phyloP scores from a whole-genome alignment of 1,139 yeast genomes.

The Dujonia santamariae region DNA sequence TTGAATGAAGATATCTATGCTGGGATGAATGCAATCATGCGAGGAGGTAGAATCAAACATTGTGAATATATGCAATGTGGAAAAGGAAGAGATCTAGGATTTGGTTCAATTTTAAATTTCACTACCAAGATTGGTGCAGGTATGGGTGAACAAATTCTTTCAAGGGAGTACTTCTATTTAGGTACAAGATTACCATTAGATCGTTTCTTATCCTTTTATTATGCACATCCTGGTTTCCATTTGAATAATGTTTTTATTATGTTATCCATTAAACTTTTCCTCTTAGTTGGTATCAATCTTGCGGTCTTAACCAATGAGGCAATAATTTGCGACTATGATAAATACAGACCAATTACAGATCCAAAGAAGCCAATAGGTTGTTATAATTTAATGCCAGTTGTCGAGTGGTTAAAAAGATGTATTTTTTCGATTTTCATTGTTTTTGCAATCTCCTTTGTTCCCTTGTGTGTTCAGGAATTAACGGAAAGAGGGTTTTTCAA shows the following conservation, averaged over 20 bases:
- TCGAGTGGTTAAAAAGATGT: conserved; percentile 50
- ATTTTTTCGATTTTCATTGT: conserved; percentile 49
- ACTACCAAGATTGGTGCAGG: conserved; percentile 59
- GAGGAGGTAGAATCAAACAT: conserved; percentile 56
- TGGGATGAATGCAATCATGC: conserved; percentile 49
- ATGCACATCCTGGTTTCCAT: conserved; percentile 59
- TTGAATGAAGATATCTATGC: conserved; percentile 57
- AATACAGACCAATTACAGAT: conserved; percentile 45
- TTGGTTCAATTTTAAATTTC: conserved; percentile 51
- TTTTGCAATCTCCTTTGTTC: conserved; percentile 48
- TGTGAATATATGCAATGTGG: conserved; percentile 59
- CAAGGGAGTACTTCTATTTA: conserved; percentile 50
- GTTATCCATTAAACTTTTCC: conserved; percentile 44
- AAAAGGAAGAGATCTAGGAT: conserved; percentile 55
- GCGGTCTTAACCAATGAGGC: conserved; percentile 47
- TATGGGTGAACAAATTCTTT: conserved; percentile 56
- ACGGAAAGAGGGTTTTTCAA: conserved; percentile 50
- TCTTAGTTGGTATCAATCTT: conserved; percentile 44
- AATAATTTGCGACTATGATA: conserved; percentile 45
- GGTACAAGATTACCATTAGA: conserved; percentile 50
- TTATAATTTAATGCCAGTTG: conserved; percentile 45
- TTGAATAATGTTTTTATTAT: conserved; percentile 51
- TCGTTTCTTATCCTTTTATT: conserved; percentile 50
- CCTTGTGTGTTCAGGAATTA: conserved; percentile 48
- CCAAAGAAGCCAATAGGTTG: conserved; percentile 45